Conservation (phyloP, 495 filamentous ascomycete species). For the Tuber borchii region DNA sequence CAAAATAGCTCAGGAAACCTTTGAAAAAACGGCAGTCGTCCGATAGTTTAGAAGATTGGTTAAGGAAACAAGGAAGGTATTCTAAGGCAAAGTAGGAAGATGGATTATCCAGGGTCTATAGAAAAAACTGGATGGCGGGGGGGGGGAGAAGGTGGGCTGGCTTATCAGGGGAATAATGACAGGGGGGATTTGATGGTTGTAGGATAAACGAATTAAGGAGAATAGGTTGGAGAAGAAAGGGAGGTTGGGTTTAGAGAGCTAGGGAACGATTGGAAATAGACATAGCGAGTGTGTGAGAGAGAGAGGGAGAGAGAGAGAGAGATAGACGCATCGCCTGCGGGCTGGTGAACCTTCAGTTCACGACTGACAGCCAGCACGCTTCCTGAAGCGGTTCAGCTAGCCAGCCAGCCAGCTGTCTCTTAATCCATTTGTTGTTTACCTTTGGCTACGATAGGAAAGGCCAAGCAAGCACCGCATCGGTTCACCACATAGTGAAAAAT, state of each 20-base stretch:
- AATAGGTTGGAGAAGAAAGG: neutral
- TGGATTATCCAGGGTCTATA: slow-evolving; percentile 9
- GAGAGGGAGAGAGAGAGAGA: neutral
- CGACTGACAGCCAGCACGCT: neutral
- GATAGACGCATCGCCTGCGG: neutral
- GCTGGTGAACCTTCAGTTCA: neutral
- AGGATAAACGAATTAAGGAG: neutral
- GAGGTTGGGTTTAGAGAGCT: slow-evolving; percentile 8
- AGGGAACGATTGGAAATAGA: neutral
- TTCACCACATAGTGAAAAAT: neutral
- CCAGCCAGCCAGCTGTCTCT: neutral
- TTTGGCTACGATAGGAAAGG: neutral
- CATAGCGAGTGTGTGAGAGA: neutral
- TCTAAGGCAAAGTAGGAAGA: slow-evolving; percentile 1
- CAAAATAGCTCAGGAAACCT: neutral
- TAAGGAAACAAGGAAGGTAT: slow-evolving; percentile 9
- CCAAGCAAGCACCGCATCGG: neutral
- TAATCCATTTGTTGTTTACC: neutral
- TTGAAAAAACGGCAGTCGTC: neutral
- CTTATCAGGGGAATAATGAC: slow-evolving; percentile 2
- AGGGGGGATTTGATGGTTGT: slow-evolving; percentile 1
- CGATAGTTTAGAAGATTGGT: slow-evolving; percentile 11
- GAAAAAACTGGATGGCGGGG: slow-evolving; percentile 20
- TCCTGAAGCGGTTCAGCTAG: neutral
- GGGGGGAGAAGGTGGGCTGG: slow-evolving; percentile 9